Conservation (phyloP, 2,329 filamentous ascomycete genomes). For the Paraphoma sp. region DNA sequence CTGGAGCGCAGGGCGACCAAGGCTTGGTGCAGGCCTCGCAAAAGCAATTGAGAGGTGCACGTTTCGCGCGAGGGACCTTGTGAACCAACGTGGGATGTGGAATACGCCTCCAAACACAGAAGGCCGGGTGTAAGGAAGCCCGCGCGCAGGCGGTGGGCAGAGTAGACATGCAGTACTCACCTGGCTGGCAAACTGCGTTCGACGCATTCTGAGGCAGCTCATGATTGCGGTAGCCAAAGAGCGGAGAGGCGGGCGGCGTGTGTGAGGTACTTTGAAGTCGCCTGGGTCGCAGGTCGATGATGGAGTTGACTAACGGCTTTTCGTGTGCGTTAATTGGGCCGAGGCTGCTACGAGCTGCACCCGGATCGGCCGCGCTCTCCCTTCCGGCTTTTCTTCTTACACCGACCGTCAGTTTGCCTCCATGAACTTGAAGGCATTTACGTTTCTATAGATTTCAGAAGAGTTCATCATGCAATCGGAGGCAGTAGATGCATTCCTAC, state of each 20-base stretch:
- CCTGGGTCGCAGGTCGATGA: constrained; percentile 12
- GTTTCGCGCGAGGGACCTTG: not conserved
- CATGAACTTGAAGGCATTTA: not conserved
- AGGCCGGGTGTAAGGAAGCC: constrained; percentile 21
- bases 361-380: constrained; percentile 9
- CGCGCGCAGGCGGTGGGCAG: constrained; percentile 14
- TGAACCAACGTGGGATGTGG: constrained; percentile 1
- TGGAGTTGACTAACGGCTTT: constrained; percentile 20
- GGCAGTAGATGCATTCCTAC: too few species aligned
- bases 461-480: too few species aligned
- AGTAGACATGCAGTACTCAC: constrained; percentile 31
- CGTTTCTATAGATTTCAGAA: not conserved
- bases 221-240: constrained; percentile 41
- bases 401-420: not conserved
- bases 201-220: constrained; percentile 50
- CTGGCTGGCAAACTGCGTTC: constrained; percentile 47
- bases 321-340: constrained; percentile 34
- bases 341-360: constrained; percentile 30
- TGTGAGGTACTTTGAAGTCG: constrained; percentile 29
- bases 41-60: not conserved
- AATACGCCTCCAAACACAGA: constrained; percentile 36
- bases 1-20: not conserved
- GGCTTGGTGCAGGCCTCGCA: not conserved
- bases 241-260: constrained; percentile 31
- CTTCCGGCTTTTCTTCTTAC: constrained; percentile 35